Base-by-base conservation (phyloP, 2,329 filamentous ascomycete species). In the Fusarium pilosicola region DNA sequence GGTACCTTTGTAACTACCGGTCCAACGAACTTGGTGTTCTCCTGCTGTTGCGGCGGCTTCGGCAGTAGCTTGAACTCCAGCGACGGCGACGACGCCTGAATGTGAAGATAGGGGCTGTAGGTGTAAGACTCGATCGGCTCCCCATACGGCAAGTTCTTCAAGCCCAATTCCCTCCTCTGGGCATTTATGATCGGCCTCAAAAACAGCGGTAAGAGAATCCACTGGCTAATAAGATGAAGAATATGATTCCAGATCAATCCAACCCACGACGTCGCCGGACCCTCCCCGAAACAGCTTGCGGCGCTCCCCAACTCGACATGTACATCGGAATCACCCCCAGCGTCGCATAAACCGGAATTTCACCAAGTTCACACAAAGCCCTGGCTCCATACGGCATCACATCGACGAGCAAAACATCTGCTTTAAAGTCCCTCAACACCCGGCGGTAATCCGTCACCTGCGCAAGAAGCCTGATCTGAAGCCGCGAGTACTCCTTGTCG, bases 321-420 rank as follows among this genome's bases (percentile, higher is more conserved):
- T 84, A 83, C 38, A 84, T 78, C 5, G 83, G 83, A 39, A 83
- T 82, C 6, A 84, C 81, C 7, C 83, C 83, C 15, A 84, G 71
- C 1, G 82, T 84, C 7, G 81, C 83, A 62, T 83, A 84, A 0
- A 68, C 71, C 1, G 80, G 80, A 5, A 82, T 73, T 66, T 82
- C 81, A 3, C 77, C 81, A 13, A 83, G 70, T 30, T 84, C 82
- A 18, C 74, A 74, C 49, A 83, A 57, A 6, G 82, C 82, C n/a
- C 77, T 79, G 3, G 80, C 81, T 10, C 82, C 82, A 32, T 81
- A 75, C 3, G 82, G 82, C 65, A 83, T 70, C n/a, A 82, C 82
- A 66, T 84, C 82, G 48, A 83, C 81, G 4, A 84, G 69, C n/a
- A 84, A 66, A 22, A 77, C 77, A 55, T 83, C 80, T 17, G 80